phyloP scores from a whole-genome alignment of 2,329 filamentous ascomycete species.

The Setomelanomma holmii region DNA sequence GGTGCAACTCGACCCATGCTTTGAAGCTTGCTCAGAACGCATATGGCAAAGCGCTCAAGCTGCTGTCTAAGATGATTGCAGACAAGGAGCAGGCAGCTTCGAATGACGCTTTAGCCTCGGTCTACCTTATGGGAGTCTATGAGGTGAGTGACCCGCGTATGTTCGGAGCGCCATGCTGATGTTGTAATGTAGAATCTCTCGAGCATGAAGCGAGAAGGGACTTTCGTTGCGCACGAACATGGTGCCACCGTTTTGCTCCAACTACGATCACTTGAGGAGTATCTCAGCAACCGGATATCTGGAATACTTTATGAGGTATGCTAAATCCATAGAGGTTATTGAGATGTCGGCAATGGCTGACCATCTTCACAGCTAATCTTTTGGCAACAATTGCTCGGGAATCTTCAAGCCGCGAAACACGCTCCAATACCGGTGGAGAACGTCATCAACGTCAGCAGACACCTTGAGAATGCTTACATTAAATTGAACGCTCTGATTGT shows the following conservation, averaged over 20 bases:
- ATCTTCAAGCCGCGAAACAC: conserved; percentile 31
- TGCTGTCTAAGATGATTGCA: conserved; percentile 32
- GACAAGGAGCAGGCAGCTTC: conserved; percentile 27
- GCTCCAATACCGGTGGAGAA: conserved; percentile 31
- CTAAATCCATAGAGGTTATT: conserved; percentile 33
- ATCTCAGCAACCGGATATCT: conserved; percentile 31
- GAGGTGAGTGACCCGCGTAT: conserved; percentile 25
- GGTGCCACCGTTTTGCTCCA: conserved; percentile 38
- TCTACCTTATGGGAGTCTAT: conserved; percentile 39
- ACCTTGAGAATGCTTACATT: conserved; percentile 28
- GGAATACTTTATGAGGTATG: conserved; percentile 37
- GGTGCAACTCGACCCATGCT: conserved; percentile 34
- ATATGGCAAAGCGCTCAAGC: conserved; percentile 25
- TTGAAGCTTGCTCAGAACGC: conserved; percentile 29
- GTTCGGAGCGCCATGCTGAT: too few species aligned
- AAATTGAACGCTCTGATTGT: conserved; percentile 29
- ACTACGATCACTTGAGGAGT: conserved; percentile 32
- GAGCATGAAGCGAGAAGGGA: conserved; percentile 23
- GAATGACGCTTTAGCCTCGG: conserved; percentile 33
- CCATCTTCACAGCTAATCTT: conserved; percentile 14
- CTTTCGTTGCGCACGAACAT: conserved; percentile 33
- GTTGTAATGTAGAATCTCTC: conserved; percentile 29
- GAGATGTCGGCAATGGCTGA: neutral
- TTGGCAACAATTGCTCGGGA: conserved; percentile 32
- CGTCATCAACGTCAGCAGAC: conserved; percentile 15